Evolutionary conservation across 2,329 filamentous ascomycete genomes (phyloP).

Genomic region (Lasiodiplodia theobromae): DNA sequence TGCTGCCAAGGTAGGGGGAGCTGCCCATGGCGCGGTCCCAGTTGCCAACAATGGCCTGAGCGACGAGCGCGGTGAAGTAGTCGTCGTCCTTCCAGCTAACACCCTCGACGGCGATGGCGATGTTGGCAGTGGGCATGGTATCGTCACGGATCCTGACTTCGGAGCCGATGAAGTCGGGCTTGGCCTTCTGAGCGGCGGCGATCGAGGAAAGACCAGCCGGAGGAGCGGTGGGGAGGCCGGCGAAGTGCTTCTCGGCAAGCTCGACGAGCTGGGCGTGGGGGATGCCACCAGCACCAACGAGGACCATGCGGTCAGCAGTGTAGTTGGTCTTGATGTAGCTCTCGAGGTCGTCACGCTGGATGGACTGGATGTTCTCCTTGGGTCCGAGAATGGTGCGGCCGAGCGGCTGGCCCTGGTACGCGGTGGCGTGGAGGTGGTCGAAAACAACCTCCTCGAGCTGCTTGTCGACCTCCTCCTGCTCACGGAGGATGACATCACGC

Average conservation of each 20-base stretch:
- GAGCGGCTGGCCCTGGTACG: slow-evolving; percentile 94
- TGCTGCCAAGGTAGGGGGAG: slow-evolving; percentile 96
- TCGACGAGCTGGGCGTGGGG: slow-evolving; percentile 94
- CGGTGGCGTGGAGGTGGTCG: slow-evolving; percentile 97
- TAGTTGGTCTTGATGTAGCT: slow-evolving; percentile 99
- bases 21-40: slow-evolving; percentile 99
- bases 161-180: slow-evolving; percentile 94
- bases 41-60: slow-evolving; percentile 98
- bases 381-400: slow-evolving; percentile 98
- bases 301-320: slow-evolving; percentile 98
- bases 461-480: slow-evolving; percentile 99
- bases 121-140: slow-evolving; percentile 94
- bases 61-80: slow-evolving; percentile 97
- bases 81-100: slow-evolving; percentile 99
- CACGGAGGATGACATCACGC: slow-evolving; percentile 96
- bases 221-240: slow-evolving; percentile 75
- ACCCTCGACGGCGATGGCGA: slow-evolving; percentile 98
- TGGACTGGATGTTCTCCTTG: slow-evolving; percentile 97
- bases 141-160: slow-evolving; percentile 96
- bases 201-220: slow-evolving; percentile 76
- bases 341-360: slow-evolving; percentile 86
- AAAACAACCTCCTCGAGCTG: slow-evolving; percentile 99
- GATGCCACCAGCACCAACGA: slow-evolving; percentile 92
- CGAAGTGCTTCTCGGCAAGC: slow-evolving; percentile 96
- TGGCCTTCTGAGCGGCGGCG: slow-evolving; percentile 78